Base-by-base conservation (phyloP, 2,329 filamentous ascomycete species). In the Fusarium torulosum region DNA sequence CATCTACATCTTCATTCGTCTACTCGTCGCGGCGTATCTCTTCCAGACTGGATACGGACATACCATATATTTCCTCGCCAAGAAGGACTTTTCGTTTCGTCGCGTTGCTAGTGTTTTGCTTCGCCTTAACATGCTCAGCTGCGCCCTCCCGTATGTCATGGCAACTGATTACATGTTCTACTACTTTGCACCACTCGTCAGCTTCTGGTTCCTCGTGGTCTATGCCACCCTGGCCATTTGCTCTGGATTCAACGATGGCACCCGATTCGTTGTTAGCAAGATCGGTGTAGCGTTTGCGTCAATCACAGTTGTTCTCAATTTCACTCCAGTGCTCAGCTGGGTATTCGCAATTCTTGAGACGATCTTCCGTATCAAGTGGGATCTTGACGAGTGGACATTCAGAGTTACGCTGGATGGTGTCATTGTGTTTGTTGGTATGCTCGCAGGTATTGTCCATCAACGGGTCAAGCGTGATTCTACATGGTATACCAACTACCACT, bases 21-120 rank as follows among this genome's bases (percentile, higher is more conserved):
- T 89, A 6, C 77, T 85, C 23, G 80, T 88, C 8, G 82, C 86
- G 2, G 80, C 82, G 3, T 90, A 89, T 72, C 80, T 91, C 27
- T 90, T 90, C 73, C 80, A 90, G 64, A 88, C 85, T 17, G 85
- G 84, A 9, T 90, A 86, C 67, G 87, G 87, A 2, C 88, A 91
- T 70, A 83, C 88, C 1, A 76, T 83, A 9, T 89, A 86, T 72
- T 86, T 90, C 60, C 75, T 89, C 10, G 78, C 78, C 50, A 88
- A 81, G 52, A 79, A 79, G 31, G 86, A 91, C 72, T 89, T 84
- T 71, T 88, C 87, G 0, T 70, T 86, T 29, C 78, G 79, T 31
- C 82, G 88, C 21, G 76, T 86, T n/a, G 79, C 80, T 3, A 74
- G 75, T 4, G 84, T 89, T 8, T 70, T 91, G 27, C 78, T 88